Percentiles rank a stretch among this genome's conserved stretches.
phyloP scores from a whole-genome alignment of 2,329 filamentous ascomycete genomes.

The Alternaria sp. region DNA sequence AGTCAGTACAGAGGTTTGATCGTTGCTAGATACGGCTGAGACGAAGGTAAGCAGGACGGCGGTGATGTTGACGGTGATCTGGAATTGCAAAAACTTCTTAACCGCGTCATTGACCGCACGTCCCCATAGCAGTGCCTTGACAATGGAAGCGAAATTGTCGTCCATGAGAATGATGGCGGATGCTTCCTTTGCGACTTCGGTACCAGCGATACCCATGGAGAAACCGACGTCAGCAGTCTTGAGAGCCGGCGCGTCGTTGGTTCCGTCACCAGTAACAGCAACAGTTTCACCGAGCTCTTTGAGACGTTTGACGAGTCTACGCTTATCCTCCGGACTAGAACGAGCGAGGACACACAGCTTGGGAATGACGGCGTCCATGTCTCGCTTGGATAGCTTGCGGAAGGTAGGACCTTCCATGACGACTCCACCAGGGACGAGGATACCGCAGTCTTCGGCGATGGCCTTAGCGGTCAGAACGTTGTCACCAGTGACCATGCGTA shows the following conservation, averaged over 20 bases:
- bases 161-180: constrained; percentile 88
- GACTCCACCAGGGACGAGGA: constrained; percentile 71
- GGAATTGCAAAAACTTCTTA: constrained; percentile 60
- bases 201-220: constrained; percentile 84
- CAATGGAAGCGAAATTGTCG: constrained; percentile 86
- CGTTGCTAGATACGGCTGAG: constrained; percentile 74
- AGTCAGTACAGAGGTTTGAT: constrained; percentile 77
- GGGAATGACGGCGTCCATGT: constrained; percentile 63
- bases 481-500: constrained; percentile 87
- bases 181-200: constrained; percentile 83
- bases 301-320: constrained; percentile 67
- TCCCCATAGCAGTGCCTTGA: constrained; percentile 83
- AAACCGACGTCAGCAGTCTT: constrained; percentile 84
- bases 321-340: constrained; percentile 73
- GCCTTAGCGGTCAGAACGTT: constrained; percentile 80
- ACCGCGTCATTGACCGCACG: constrained; percentile 53
- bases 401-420: constrained; percentile 82
- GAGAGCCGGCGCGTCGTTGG: constrained; percentile 81
- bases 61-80: constrained; percentile 89
- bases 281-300: constrained; percentile 76
- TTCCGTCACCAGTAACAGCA: constrained; percentile 82
- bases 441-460: constrained; percentile 80
- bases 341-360: constrained; percentile 71
- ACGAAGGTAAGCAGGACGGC: constrained; percentile 88
- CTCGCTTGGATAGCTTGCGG: constrained; percentile 69